Evolutionary conservation across 306 rosid genomes (phyloP).

Genomic region (Hippophae gyantsensis): DNA sequence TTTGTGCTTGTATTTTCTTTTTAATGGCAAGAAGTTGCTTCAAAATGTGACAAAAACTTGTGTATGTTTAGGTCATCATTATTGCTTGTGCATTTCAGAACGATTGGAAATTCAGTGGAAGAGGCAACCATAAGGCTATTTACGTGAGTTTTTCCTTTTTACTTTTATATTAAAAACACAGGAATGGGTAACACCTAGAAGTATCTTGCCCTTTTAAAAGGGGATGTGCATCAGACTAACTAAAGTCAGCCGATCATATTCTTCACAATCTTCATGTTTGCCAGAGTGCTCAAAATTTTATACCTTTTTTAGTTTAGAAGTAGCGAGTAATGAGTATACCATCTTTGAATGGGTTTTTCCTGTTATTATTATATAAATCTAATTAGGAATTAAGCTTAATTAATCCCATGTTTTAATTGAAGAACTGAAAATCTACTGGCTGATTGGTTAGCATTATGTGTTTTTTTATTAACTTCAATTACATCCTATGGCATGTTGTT

Average conservation of each 20-base stretch:
- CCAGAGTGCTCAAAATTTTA: too few species aligned
- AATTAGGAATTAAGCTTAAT: not conserved
- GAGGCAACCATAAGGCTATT: slow-evolving; percentile 32
- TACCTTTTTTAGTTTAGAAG: too few species aligned
- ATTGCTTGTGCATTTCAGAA: slow-evolving; percentile 43
- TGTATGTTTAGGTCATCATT: slow-evolving; percentile 37
- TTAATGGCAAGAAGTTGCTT: slow-evolving; percentile 1
- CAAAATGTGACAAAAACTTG: slow-evolving; percentile 14
- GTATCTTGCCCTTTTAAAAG: too few species aligned
- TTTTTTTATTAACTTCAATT: too few species aligned
- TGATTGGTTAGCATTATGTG: slow-evolving; percentile 2
- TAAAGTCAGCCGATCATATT: too few species aligned
- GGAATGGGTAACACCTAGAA: too few species aligned
- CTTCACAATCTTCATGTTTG: too few species aligned
- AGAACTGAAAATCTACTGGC: slow-evolving; percentile 2
- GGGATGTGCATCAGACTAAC: too few species aligned
- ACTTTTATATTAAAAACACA: too few species aligned
- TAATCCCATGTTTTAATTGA: not conserved
- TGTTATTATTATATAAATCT: too few species aligned
- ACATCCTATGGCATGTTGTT: not conserved
- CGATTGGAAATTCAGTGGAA: slow-evolving; percentile 42
- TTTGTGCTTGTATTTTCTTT: slow-evolving; percentile 12
- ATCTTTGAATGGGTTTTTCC: too few species aligned
- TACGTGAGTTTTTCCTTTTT: slow-evolving; percentile 45
- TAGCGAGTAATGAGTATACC: too few species aligned